Evolutionary conservation across 257 asterid species (phyloP), one percentile per base, ranked within the genome.

Genomic region (Solanum chiquidenum): DNA sequence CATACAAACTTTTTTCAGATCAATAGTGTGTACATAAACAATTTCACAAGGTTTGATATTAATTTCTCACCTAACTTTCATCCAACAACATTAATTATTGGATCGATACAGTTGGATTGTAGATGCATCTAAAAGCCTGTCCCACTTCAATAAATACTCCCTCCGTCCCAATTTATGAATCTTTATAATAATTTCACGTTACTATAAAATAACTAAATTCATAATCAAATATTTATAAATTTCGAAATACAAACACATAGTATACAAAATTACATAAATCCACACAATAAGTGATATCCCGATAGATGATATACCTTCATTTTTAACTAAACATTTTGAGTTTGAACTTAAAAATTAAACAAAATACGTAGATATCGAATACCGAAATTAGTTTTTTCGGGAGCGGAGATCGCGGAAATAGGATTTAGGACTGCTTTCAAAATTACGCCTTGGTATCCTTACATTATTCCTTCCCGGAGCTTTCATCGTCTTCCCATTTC

Each of bases 381-480:
- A 25, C 3, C 40, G 12, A 77, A 87, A 31, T 73, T 86, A 80
- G 5, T 83, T 75, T 1, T 87, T 86, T 35, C 52, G 0, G 18
- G 90, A 58, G 6, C 85, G 92, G 13, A 90, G 90, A 13, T 86
- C 31, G 7, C 42, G 44, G 21, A 87, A 90, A 80, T 87, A 87
- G 0, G 83, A 49, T 31, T n/a, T 90, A 37, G 91, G 91, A 37
- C 83, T 10, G 0, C 16, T 42, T 88, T 90, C 90, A 71, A 90
- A 87, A 2, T 1, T 0, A 25, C 21, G 0, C 38, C 90, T 86
- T 58, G 55, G 0, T 20, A 88, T 90, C 86, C 83, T 23, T 13
- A 13, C 37, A 12, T 60, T 31, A 27, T 86, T 82, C 29, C 89
- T 85, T 29, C 91, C 91, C 12, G 91, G 90, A 49, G 91, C 91